Evolutionary conservation across 2,329 filamentous ascomycete species (phyloP), one percentile per base, ranked within the genome.

Genomic region (Pleurostoma richardsiae): DNA sequence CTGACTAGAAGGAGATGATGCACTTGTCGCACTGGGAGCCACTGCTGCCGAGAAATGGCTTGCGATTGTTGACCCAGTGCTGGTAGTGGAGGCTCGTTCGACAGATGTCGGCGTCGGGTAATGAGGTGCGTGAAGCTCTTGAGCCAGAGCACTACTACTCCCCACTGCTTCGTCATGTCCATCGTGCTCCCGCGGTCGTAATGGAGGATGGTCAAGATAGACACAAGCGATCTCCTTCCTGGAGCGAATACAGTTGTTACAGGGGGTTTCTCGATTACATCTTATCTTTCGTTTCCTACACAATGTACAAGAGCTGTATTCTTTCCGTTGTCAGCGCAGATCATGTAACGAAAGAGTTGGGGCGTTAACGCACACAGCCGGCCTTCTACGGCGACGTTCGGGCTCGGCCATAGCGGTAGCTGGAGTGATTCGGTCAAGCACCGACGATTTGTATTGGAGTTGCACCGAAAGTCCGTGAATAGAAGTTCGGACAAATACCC

Each of bases 271-370:
- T 30, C 67, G 60, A 46, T 73, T 64, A 46, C 71, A 74, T n/a
- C 64, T 60, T 11, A 72, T 64, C 50, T 74, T 74, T 43, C 71
- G 67, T n/a, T 59, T 61, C 7, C 70, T 59, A 47, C 71, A 73
- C 5, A 68, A 59, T 6, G 62, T 57, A 47, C 71, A 73, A 1
- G 70, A 67, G 5, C 70, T 69, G 33, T 19, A 19, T 19, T 5
- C 19, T 19, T 19, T 4, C 29, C 8, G n/a, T 8, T 36, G 33
- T 36, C n/a, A 36, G 33, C 33, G n/a, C n/a, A n/a, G 33, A 36
- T 36, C 33, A 36, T 36, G 8, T 36, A 36, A 19, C 19, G 33
- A 36, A 36, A n/a, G 33, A n/a, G 33, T 36, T 36, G 8, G n/a
- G 8, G 8, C 33, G 8, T 36, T 0, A 19, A 19, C 19, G 19